Percentiles rank a stretch among this genome's conserved stretches.
Evolutionary conservation across 169 alveolate genomes (phyloP).

Genomic region (Cryptosporidium bovis): DNA sequence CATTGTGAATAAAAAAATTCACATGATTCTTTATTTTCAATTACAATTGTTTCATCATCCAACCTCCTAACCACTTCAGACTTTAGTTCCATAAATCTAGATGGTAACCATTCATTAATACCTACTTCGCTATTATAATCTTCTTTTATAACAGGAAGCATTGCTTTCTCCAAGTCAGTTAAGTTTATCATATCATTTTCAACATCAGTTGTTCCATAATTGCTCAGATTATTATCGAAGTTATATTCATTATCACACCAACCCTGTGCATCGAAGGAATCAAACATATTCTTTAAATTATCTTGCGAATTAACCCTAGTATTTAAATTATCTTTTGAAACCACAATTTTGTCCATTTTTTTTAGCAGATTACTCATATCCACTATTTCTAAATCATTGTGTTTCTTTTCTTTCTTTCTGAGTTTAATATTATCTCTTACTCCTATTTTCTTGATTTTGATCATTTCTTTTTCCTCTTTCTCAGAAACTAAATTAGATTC

Average conservation of each 20-base stretch:
- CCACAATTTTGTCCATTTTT: not conserved
- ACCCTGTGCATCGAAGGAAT: not conserved
- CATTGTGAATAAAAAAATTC: constrained; percentile 66
- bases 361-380: constrained; percentile 13
- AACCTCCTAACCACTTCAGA: constrained; percentile 25
- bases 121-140: constrained; percentile 1
- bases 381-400: constrained; percentile 4
- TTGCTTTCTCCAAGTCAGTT: constrained; percentile 42
- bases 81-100: constrained; percentile 12
- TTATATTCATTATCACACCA: not conserved
- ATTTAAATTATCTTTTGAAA: not conserved
- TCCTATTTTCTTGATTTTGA: not conserved
- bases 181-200: constrained; percentile 37
- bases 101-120: constrained; percentile 63
- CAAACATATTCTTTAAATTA: constrained; percentile 3
- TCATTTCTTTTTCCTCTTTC: not conserved
- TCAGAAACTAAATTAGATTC: constrained; percentile 2
- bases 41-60: not conserved
- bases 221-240: constrained; percentile 1
- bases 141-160: not conserved
- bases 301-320: not conserved
- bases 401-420: constrained; percentile 1
- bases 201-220: too few relatives aligned
- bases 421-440: not conserved
- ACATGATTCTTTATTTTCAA: constrained; percentile 19